Percentiles rank a stretch among this genome's conserved stretches.
phyloP scores from a whole-genome alignment of 2,329 filamentous ascomycete species.

The Aspergillus sp. region DNA sequence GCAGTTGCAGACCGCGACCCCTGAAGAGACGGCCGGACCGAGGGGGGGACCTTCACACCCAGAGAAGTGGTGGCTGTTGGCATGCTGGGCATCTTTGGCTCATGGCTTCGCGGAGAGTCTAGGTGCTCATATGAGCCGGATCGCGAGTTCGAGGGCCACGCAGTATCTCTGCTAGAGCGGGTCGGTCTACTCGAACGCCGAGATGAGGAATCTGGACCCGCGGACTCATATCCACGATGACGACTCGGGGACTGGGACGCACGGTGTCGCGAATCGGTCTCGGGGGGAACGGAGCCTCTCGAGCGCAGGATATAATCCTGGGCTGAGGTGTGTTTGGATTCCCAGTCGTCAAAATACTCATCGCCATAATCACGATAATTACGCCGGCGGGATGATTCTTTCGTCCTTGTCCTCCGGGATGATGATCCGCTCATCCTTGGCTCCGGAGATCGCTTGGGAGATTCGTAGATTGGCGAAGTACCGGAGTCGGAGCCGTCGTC shows the following conservation, averaged over 20 bases:
- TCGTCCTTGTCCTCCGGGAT: constrained; percentile 12
- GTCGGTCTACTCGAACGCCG: constrained; percentile 22
- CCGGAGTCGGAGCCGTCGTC: constrained; percentile 27
- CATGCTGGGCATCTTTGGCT: constrained; percentile 25
- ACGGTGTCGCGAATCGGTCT: constrained; percentile 16
- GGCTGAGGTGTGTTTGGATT: constrained; percentile 24
- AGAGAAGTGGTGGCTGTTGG: constrained; percentile 27
- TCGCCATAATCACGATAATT: constrained; percentile 18
- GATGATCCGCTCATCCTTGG: constrained; percentile 14
- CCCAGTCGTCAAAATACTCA: constrained; percentile 17
- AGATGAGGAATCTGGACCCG: constrained; percentile 23
- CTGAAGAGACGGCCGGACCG: constrained; percentile 21
- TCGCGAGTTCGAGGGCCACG: constrained; percentile 20
- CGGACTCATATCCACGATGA: constrained; percentile 19
- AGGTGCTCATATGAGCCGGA: constrained; percentile 23
- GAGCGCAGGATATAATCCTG: constrained; percentile 32
- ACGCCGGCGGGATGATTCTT: constrained; percentile 13
- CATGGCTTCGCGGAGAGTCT: constrained; percentile 15
- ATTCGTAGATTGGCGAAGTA: constrained; percentile 11
- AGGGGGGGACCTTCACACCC: constrained; percentile 18
- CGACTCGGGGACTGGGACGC: constrained; percentile 26
- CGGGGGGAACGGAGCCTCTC: constrained; percentile 14
- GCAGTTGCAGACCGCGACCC: constrained; percentile 23
- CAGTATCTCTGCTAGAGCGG: constrained; percentile 16
- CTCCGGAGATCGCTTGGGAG: constrained; percentile 13